Evolutionary conservation across 2,329 filamentous ascomycete species (phyloP), one percentile per base, ranked within the genome.

Genomic region (Fusarium stilboides): DNA sequence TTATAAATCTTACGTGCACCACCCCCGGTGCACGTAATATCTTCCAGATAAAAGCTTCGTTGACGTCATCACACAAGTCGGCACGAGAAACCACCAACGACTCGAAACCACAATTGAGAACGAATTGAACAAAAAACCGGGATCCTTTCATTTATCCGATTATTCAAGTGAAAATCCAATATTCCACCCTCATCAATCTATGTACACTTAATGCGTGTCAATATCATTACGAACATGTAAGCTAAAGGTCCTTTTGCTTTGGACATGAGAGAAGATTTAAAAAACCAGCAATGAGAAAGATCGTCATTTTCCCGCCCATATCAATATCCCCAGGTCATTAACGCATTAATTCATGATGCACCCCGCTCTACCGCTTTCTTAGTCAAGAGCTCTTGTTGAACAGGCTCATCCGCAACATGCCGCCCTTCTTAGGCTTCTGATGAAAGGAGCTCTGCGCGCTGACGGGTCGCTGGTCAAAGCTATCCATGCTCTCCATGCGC

Each of bases 401-500:
- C 15, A 74, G 31, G 20, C 59, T 65, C 71, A 74, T 73, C 12
- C 71, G 61, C 20, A 73, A 24, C 58, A 73, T 56, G 9, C 69
- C 69, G 2, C 68, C 44, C 3, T 58, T 57, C 49, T 70, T 70
- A 19, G 63, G 63, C 50, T 70, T 72, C 19, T 70, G 65, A 3
- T 63, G 57, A 37, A 62, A 71, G 8, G 66, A 68, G 26, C 71
- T 74, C 50, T 74, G 71, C 33, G 42, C 56, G 52, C 71, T 74
- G 22, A 70, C 40, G 1, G 71, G 69, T 37, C 71, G 57, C 33
- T 58, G 63, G 14, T 66, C 71, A 42, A 70, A 74, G 56, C 71
- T 74, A 31, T 73, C 71, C 15, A 73, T 51, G 50, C 71, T 74
- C 20, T 73, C 60, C 61, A 72, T 72, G 31, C 69, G 68, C 6